These are phyloP conservation scores for Coriaria nepalensis DNA, from an alignment of 306 rosid genomes.

Conservation along the genomic window DNA sequence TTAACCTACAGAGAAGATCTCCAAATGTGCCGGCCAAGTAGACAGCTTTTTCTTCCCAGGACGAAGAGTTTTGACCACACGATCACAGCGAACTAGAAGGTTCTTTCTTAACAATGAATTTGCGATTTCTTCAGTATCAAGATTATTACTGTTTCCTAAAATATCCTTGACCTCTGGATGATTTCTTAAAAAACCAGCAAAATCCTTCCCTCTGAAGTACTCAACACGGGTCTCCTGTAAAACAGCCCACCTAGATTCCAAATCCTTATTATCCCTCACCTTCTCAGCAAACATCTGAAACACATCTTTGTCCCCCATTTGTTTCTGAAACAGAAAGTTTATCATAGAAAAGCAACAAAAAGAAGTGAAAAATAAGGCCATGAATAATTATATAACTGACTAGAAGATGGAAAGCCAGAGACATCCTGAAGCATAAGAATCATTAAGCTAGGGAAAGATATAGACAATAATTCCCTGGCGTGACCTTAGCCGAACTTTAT, in stretches of 20 bases:
- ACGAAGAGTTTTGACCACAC: slow-evolving; percentile 89
- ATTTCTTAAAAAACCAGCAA: slow-evolving; percentile 59
- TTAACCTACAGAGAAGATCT: slow-evolving; percentile 62
- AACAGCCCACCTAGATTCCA: slow-evolving; percentile 95
- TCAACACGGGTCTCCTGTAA: slow-evolving; percentile 94
- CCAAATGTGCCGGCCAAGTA: slow-evolving; percentile 97
- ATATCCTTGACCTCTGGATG: slow-evolving; percentile 76
- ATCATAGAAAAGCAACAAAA: slow-evolving; percentile 11
- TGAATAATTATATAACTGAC: too few relatives aligned
- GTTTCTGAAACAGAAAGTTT: slow-evolving; percentile 39
- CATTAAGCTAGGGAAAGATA: too few relatives aligned
- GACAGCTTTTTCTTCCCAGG: slow-evolving; percentile 95
- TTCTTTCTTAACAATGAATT: slow-evolving; percentile 55
- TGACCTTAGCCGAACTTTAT: too few relatives aligned
- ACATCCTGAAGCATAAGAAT: background rate
- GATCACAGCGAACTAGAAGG: slow-evolving; percentile 89
- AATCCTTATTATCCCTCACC: slow-evolving; percentile 77
- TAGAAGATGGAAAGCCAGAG: background rate
- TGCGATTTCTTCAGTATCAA: slow-evolving; percentile 71
- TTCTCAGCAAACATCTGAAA: slow-evolving; percentile 92
- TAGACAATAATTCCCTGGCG: too few relatives aligned
- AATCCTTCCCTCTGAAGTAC: slow-evolving; percentile 94
- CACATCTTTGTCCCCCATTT: slow-evolving; percentile 64
- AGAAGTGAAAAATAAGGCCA: slow-evolving; percentile 1
- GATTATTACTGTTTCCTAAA: slow-evolving; percentile 53